Evolutionary conservation across 352 stramenopile species (phyloP), one percentile per base, ranked within the genome.

Genomic region (Phytophthora kernoviae): DNA sequence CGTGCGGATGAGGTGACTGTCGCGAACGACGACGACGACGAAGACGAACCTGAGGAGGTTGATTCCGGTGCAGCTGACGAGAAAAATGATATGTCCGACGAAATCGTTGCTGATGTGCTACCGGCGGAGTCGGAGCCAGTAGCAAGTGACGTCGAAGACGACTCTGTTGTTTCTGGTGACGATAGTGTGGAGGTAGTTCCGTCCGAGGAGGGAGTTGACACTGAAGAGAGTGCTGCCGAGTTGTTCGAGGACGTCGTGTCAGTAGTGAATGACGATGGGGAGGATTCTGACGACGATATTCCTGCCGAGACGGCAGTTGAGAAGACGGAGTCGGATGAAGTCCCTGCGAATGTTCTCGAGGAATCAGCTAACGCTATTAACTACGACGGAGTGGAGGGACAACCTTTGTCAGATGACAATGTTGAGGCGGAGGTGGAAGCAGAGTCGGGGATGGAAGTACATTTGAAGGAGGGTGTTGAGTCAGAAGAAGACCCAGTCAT

Each of bases 371-470:
- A 30, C 24, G 24, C 24, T 30, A 30, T 30, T 30, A 30, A 6
- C 24, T 3, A 30, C 24, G 24, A 30, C 24, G 6, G 40, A 36
- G 20, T 34, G n/a, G 15, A 39, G 1, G 43, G 24, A 6, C 24
- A 44, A 26, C 30, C 22, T 17, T 14, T 39, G 33, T 8, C 33
- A n/a, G 33, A 39, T 2, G 14, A n/a, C 37, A 43, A 55, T 18
- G 42, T 24, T 9, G 56, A 65, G 50, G 27, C 44, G 15, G 33
- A 55, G 20, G 1, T 21, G 21, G 46, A 64, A 45, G 46, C 22
- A 17, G 34, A 49, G 5, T 17, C 37, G 39, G n/a, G 15, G 30
- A n/a, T 42, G 47, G 39, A 21, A 6, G 39, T 15, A 21, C 1
- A 11, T 17, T 14, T 26, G 6, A 22, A 39, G 3, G 50, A 48